A percentile compares a stretch with the other conserved stretches of the same genome.
Evolutionary conservation across 1,139 yeast genomes (phyloP).

Genomic region (Protomyces pachydermus): DNA sequence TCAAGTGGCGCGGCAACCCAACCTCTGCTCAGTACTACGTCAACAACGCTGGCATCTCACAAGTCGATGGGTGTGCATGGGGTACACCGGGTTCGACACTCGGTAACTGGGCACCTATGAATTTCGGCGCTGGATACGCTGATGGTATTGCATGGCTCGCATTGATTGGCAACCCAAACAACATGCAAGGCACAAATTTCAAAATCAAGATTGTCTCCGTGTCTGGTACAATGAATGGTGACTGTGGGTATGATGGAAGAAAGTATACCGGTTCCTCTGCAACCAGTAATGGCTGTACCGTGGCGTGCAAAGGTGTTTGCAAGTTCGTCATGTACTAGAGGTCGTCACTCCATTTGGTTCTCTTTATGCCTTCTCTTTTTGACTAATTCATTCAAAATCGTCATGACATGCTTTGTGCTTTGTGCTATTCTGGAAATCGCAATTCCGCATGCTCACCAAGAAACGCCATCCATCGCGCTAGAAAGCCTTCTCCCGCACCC

Average conservation of each 20-base stretch:
- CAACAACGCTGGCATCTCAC: slow-evolving; percentile 88
- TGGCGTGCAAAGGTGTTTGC: slow-evolving; percentile 35
- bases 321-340: slow-evolving; percentile 9
- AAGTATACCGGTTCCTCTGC: slow-evolving; percentile 51
- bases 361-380: slow-evolving; percentile 27
- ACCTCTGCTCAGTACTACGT: slow-evolving; percentile 97
- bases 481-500: slow-evolving; percentile 44
- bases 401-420: neutral
- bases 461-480: slow-evolving; percentile 65
- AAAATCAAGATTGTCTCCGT: slow-evolving; percentile 77
- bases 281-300: slow-evolving; percentile 48
- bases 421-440: slow-evolving; percentile 54
- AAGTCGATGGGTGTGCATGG: slow-evolving; percentile 90
- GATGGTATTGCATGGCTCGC: slow-evolving; percentile 79
- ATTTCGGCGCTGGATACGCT: slow-evolving; percentile 86
- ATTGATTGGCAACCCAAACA: slow-evolving; percentile 71
- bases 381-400: too few relatives aligned
- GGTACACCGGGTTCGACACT: slow-evolving; percentile 70
- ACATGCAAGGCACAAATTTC: slow-evolving; percentile 68
- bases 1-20: slow-evolving; percentile 69
- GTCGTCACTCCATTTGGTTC: neutral
- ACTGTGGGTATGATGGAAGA: slow-evolving; percentile 78
- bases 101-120: slow-evolving; percentile 98
- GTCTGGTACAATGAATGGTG: slow-evolving; percentile 63
- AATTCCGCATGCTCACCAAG: slow-evolving; percentile 65